Base-by-base conservation (phyloP, 495 filamentous ascomycete genomes). In the Viridothelium virens region DNA sequence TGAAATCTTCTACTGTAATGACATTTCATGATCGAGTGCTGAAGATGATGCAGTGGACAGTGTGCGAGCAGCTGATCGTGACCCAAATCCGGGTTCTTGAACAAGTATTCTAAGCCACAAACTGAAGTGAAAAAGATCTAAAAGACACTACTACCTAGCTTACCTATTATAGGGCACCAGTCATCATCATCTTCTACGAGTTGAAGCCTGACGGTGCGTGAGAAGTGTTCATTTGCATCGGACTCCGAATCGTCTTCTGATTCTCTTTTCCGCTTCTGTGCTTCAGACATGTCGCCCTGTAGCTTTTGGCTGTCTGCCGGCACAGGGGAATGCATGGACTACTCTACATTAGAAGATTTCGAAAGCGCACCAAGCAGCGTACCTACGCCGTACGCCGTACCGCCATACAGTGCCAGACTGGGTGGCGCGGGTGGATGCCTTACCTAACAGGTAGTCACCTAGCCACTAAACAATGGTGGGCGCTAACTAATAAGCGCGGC, bases 241-340 rank as follows among this genome's bases (percentile, higher is more conserved):
- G 86, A 83, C 25, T 78, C 76, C 25, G 82, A 81, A 44, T 77
- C 73, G 14, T 76, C 79, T 31, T 86, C 84, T 2, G 81, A 83
- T 39, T 74, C 72, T 69, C 88, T 82, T 79, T 92, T 91, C 67
- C 90, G 83, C 80, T 95, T 95, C 74, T 89, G 88, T 56, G 53
- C 36, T 36, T 85, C 83, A 38, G 82, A 78, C 61, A 73, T 75
- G 41, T 7, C 41, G 6, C 0, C 14, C 14, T 44, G 41, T 7
- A 0, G 14, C 7, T 44, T 44, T 44, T 14, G 41, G 7, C 41
- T 7, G 41, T 44, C 25, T 25, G 41, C 7, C 14, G 6, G 41
- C 41, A 7, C 14, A 44, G 41, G 41, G 14, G 1, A 14, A 44
- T 7, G 41, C 41, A 14, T 44, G 25, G 25, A 25, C 25, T 25